Evolutionary conservation across 75 land plant genomes (phyloP), one percentile per base, ranked within the genome.

Genomic region (Cunninghamia lanceolata): DNA sequence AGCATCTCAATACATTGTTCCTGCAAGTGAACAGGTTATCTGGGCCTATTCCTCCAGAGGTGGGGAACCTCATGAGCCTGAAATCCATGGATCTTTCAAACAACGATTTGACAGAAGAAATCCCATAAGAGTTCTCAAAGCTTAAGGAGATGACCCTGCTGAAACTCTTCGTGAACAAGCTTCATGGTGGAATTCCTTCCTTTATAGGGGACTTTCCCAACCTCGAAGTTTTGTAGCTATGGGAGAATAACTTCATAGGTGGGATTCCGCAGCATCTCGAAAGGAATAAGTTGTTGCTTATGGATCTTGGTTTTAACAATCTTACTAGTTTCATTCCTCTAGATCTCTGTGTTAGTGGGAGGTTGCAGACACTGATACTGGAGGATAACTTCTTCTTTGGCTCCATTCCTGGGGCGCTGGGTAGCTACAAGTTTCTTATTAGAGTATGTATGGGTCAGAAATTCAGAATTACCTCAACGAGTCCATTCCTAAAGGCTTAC

Each of bases 171-270:
- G 89, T 86, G 54, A 97, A 97, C 84, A 88, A 84, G 80, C 87
- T 97, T 39, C 94, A 90, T 68, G 99, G 98, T 6, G 83, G 90
- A 15, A 92, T 97, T 38, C 99, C 97, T 30, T 66, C 76, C 14
- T 94, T 91, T 42, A 85, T 97, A 5, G 89, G 94, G 19, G 87
- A 92, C 35, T 86, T 97, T 4, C 99, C 98, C 9, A 90, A 92
- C 66, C 91, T 97, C 4, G 83, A 89, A 40, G 96, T 93, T 30
- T 91, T 96, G 6, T 89, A 92, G 79, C 85, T 94, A 46, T 94
- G 94, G 74, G 94, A 90, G 73, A 96, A 96, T 73, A 75, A 70
- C 19, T 85, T 93, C 47, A 83, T 87, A 7, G 95, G 98, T 0
- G 84, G 73, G 77, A 54, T 89, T 50, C 88, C 90, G 2, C 63